Conservation (phyloP, 805 yeast genomes). For the Suhomyces emberorum region DNA sequence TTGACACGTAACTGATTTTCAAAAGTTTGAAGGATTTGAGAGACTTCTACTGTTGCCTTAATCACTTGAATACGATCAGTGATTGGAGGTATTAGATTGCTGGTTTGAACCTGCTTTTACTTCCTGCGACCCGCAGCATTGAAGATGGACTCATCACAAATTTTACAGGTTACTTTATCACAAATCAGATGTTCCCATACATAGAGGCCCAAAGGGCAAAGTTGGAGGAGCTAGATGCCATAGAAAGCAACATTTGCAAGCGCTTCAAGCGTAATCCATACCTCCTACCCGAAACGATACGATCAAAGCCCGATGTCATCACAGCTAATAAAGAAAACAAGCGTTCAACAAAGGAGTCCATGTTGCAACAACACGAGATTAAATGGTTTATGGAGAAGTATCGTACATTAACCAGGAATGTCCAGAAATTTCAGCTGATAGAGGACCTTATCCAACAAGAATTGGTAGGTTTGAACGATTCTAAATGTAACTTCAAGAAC, state of each 20-base stretch:
- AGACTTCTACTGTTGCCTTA: too few relatives aligned
- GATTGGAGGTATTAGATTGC: too few relatives aligned
- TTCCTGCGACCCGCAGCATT: too few relatives aligned
- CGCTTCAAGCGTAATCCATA: conserved; percentile 63
- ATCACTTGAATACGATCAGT: too few relatives aligned
- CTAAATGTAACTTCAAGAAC: conserved; percentile 23
- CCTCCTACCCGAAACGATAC: conserved; percentile 30
- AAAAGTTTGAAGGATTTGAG: too few relatives aligned
- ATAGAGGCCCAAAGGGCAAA: conserved; percentile 34
- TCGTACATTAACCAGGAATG: conserved; percentile 15
- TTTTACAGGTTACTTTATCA: too few relatives aligned
- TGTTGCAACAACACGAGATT: conserved; percentile 67
- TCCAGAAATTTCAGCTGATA: conserved; percentile 5
- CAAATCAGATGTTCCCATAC: conserved; percentile 26
- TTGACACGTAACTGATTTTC: too few relatives aligned
- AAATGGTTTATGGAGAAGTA: conserved; percentile 48
- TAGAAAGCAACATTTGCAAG: conserved; percentile 63
- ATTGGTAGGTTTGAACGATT: conserved; percentile 15
- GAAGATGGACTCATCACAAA: too few relatives aligned
- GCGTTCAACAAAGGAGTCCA: conserved; percentile 9
- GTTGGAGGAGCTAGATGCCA: conserved; percentile 65
- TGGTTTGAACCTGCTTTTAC: too few relatives aligned
- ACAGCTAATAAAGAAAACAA: conserved; percentile 6
- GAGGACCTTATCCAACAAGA: conserved; percentile 6
- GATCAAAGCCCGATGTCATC: neutral